These are phyloP conservation scores for Lactuca sativa DNA, from an alignment of 129 eudicot genomes.

Conservation along the genomic window DNA sequence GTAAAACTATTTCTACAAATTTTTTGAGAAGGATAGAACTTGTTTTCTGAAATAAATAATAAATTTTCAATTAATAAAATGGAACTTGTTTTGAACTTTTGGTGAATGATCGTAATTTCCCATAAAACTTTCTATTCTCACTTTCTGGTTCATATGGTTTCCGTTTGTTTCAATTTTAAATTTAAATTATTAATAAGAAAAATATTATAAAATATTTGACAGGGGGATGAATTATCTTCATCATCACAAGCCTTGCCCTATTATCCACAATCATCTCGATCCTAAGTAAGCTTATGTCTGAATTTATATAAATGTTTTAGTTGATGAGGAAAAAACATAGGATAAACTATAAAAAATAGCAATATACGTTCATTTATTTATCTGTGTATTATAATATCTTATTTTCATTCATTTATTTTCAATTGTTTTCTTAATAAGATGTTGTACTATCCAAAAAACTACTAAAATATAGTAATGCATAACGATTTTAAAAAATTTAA, in stretches of 20 bases:
- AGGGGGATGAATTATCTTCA: conserved; percentile 82
- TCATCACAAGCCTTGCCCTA: conserved; percentile 62
- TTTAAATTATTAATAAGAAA: not conserved
- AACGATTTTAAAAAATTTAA: conserved; percentile 3
- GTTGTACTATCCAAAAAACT: too few species aligned
- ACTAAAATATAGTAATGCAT: too few species aligned
- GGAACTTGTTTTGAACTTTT: not conserved
- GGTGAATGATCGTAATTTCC: conserved; percentile 9
- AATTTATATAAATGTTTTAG: not conserved
- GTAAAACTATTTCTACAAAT: not conserved
- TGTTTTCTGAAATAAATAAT: not conserved
- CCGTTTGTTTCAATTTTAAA: not conserved
- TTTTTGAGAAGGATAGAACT: not conserved
- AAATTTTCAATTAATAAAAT: not conserved
- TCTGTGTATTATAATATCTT: too few species aligned
- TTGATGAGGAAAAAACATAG: too few species aligned
- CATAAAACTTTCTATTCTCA: not conserved
- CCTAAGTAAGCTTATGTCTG: conserved; percentile 41
- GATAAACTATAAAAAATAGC: too few species aligned
- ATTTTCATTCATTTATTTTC: too few species aligned
- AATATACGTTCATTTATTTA: too few species aligned
- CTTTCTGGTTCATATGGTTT: not conserved
- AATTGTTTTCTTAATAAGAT: too few species aligned
- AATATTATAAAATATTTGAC: conserved; percentile 16
- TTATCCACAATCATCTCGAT: conserved; percentile 65